Evolutionary conservation across 2,329 filamentous ascomycete species (phyloP), one percentile per base, ranked within the genome.

Genomic region (Trichoderma oligosporum): DNA sequence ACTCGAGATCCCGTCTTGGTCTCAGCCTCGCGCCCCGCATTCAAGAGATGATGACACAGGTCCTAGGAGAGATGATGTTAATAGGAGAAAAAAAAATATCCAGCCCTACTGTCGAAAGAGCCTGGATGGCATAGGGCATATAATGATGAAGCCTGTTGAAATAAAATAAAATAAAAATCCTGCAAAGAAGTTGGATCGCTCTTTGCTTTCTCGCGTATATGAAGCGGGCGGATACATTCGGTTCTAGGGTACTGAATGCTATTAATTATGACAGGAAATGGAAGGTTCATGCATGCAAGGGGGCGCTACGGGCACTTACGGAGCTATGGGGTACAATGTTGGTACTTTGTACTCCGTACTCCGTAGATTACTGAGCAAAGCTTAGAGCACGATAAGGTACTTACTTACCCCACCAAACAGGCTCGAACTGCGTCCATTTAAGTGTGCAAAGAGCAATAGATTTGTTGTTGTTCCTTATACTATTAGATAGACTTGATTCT

Each of bases 11-110:
- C n/a, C 51, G 16, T 27, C 51, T 35, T 35, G n/a, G 38, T 18
- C 33, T 55, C 41, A 55, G 51, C 51, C 51, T 55, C 41, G 33
- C 31, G 41, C 51, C 51, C 51, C 51, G 51, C 51, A 36, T 55
- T 36, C 33, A 4, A 22, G 31, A 29, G 16, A 55, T 45, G 51
- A 55, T 38, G 51, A 52, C 48, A 29, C 51, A 36, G 51, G 51
- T 45, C 35, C 12, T 31, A 38, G 41, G 7, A 29, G 16, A 55
- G 20, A 22, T 20, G 51, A 27, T 25, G 31, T 16, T 20, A 1
- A 2, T 8, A 18, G 4, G n/a, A 45, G n/a, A 31, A 31, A 6
- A 31, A 11, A 31, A 31, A 31, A n/a, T 18, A 20, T 25, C 16
- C 7, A 36, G 51, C 49, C 24, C 29, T 16, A 18, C 9, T 44